Base-by-base conservation (phyloP, 768 basidiomycete genomes). In the Phaeolepiota aurea region DNA sequence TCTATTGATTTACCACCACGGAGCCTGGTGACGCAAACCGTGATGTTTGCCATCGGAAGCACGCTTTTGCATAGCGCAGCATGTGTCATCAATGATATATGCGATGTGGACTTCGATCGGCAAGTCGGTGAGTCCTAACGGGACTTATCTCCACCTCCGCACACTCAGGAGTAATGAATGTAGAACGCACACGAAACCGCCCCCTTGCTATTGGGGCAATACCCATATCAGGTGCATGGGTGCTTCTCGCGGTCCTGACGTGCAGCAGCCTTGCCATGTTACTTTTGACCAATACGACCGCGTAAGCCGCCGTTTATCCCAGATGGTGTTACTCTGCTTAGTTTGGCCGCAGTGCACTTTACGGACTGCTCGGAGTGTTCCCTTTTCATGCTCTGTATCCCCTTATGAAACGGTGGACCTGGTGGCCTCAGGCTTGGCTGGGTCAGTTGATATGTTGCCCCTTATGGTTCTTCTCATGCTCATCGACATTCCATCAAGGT, bases 161-260 rank as follows among this genome's bases (percentile, higher is more conserved):
- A n/a, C n/a, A n/a, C n/a, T n/a, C n/a, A n/a, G n/a, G n/a, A 10
- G n/a, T 16, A 0, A 21, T 20, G n/a, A 7, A 34, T 18, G 1
- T 33, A 77, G 76, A 69, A 53, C 67, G 74, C 14, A 72, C 71
- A 3, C 67, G 61, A 44, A 59, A 56, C 40, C 52, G 76, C 21
- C 76, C 76, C 1, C 55, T 77, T 21, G 57, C 71, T 0, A 71
- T 72, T 42, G 71, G 72, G 4, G 65, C 68, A 5, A 60, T 76
- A 19, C 69, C 71, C 0, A 62, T 74, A 1, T 45, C 16, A 5
- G 40, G 19, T 7, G 40, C 40, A 18, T 33, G 19, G 14, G 34
- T 33, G 1, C n/a, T 33, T 9, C 22, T 41, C 3, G 10, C 10
- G 9, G 19, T 52, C 30, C 42, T 47, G 10, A 56, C 61, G 1